A percentile compares a stretch with the other conserved stretches of the same genome.
Conservation (phyloP, 163 green algal genomes). For the Scenedesmus sp. region DNA sequence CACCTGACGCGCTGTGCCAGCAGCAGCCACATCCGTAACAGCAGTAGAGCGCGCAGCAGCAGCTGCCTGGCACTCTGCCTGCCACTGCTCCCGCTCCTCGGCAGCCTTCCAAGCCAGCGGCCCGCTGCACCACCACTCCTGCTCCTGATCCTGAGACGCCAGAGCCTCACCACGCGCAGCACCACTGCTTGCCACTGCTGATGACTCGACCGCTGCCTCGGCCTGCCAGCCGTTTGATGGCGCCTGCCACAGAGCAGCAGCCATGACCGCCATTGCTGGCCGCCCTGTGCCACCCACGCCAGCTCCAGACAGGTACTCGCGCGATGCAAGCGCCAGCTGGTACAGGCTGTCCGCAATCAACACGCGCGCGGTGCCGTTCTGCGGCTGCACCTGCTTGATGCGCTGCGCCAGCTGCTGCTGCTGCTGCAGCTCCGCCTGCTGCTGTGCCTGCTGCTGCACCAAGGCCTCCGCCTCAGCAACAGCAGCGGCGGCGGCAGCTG, state of each 20-base stretch:
- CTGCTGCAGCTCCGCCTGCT: background rate
- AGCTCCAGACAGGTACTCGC: background rate
- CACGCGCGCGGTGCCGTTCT: background rate
- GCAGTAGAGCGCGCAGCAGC: background rate
- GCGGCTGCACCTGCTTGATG: background rate
- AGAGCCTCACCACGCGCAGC: background rate
- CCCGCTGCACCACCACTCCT: slow-evolving; percentile 21
- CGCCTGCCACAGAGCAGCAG: slow-evolving; percentile 15
- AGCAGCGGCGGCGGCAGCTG: background rate
- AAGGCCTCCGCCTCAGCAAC: background rate
- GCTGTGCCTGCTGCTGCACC: background rate
- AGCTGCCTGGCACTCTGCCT: background rate
- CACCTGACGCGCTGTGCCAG: too few relatives aligned
- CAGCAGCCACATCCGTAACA: background rate
- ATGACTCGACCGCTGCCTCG: background rate
- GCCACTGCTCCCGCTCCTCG: slow-evolving; percentile 46
- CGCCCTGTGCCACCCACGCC: background rate
- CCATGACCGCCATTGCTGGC: slow-evolving; percentile 14
- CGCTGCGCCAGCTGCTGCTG: background rate
- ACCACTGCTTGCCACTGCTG: background rate
- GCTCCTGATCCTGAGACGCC: slow-evolving; percentile 4
- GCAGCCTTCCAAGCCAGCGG: slow-evolving; percentile 31
- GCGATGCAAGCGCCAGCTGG: background rate
- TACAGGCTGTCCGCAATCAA: slow-evolving; percentile 1
- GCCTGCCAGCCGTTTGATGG: background rate